Evolutionary conservation across 2,329 filamentous ascomycete species (phyloP).

Genomic region (Arthrobotrys sphaeroides): DNA sequence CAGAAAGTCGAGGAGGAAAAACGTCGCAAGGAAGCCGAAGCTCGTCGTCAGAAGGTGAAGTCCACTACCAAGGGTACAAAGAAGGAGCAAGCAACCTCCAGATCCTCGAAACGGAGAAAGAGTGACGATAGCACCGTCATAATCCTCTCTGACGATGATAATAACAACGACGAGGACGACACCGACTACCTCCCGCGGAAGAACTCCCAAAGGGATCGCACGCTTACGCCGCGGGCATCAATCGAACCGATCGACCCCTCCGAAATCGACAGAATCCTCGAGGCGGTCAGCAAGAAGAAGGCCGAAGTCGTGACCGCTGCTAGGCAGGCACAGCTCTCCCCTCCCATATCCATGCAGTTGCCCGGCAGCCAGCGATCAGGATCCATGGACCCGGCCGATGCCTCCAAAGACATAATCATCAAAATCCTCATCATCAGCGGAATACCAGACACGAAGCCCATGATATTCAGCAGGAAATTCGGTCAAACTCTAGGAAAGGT

Average conservation of each 20-base stretch:
- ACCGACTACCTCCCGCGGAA: slow-evolving; percentile 3
- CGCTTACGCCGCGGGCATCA: neutral
- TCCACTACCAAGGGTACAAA: neutral
- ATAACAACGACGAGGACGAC: slow-evolving; percentile 12
- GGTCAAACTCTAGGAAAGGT: slow-evolving; percentile 41
- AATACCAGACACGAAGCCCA: slow-evolving; percentile 33
- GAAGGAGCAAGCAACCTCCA: slow-evolving; percentile 9
- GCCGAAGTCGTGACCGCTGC: slow-evolving; percentile 1
- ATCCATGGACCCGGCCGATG: slow-evolving; percentile 23
- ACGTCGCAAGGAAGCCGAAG: slow-evolving; percentile 18
- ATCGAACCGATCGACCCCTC: slow-evolving; percentile 9
- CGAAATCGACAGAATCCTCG: slow-evolving; percentile 43
- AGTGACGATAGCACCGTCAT: slow-evolving; percentile 18
- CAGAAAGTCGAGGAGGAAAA: slow-evolving; percentile 15
- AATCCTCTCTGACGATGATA: slow-evolving; percentile 3
- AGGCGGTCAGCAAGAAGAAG: slow-evolving; percentile 18
- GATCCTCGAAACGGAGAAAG: slow-evolving; percentile 39
- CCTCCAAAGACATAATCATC: slow-evolving; percentile 38
- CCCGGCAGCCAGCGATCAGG: slow-evolving; percentile 8
- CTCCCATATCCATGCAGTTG: neutral
- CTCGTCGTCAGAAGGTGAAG: slow-evolving; percentile 9
- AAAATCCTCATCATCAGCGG: slow-evolving; percentile 38
- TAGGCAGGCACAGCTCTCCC: neutral
- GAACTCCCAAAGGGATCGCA: neutral
- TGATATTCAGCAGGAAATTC: slow-evolving; percentile 39